Evolutionary conservation across 2,329 filamentous ascomycete genomes (phyloP).

Genomic region (Ophiocordyceps camponoti-saundersi): DNA sequence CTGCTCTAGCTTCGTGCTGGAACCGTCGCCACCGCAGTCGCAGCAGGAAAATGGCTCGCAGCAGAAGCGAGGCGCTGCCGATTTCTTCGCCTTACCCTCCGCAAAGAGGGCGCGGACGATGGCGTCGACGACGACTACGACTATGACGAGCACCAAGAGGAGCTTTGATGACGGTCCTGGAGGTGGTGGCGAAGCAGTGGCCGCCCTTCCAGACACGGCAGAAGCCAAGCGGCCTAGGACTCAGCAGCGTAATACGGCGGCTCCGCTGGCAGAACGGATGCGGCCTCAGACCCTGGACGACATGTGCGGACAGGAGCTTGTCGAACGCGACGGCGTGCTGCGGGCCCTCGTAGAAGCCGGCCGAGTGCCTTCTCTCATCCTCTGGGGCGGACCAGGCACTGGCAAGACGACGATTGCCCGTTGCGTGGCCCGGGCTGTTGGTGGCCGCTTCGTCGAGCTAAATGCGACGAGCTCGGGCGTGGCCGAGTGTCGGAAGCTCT

Average conservation of each 20-base stretch:
- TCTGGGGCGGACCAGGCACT: conserved; percentile 73
- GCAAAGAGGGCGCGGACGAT: conserved; percentile 29
- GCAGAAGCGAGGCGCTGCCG: conserved; percentile 37
- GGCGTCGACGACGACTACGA: conserved; percentile 11
- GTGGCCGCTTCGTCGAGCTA: conserved; percentile 82
- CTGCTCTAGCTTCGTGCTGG: conserved; percentile 49
- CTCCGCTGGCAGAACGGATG: conserved; percentile 88
- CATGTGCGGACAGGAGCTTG: conserved; percentile 80
- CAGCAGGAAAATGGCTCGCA: conserved; percentile 9
- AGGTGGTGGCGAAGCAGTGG: conserved; percentile 2
- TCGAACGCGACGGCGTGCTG: conserved; percentile 69
- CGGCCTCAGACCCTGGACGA: conserved; percentile 70
- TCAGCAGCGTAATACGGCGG: conserved; percentile 47
- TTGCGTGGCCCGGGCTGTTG: conserved; percentile 69
- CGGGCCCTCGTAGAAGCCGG: conserved; percentile 74
- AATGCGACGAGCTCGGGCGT: conserved; percentile 84
- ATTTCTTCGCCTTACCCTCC: conserved; percentile 45
- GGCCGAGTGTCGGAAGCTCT: conserved; percentile 82
- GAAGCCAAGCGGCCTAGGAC: conserved; percentile 49
- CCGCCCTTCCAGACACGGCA: conserved; percentile 1
- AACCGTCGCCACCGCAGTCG: conserved; percentile 12
- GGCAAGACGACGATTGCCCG: conserved; percentile 87
- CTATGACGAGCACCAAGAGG: conserved; percentile 28
- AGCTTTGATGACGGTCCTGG: conserved; percentile 36
- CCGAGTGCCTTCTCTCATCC: conserved; percentile 81